A percentile compares a stretch with the other conserved stretches of the same genome.
phyloP scores from a whole-genome alignment of 169 alveolate genomes.

The Cryptosporidium parvum region DNA sequence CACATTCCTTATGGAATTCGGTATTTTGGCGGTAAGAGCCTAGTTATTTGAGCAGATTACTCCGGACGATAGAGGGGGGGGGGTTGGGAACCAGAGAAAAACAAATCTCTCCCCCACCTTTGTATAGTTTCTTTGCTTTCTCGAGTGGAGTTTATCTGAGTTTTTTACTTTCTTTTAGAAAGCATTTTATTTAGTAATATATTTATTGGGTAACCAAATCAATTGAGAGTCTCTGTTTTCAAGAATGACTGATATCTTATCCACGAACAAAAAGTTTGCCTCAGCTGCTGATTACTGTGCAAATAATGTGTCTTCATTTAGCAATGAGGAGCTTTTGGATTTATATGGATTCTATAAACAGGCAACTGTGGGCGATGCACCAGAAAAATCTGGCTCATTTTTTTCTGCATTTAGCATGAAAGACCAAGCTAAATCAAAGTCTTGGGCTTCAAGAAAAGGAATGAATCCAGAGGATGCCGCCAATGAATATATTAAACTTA shows the following conservation, averaged over 20 bases:
- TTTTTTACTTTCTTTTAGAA: neutral
- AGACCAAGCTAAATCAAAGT: constrained; percentile 88
- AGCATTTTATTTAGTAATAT: neutral
- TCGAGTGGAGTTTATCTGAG: neutral
- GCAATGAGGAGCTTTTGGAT: constrained; percentile 81
- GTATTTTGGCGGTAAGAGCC: neutral
- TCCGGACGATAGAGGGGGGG: neutral
- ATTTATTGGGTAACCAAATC: neutral
- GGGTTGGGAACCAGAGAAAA: neutral
- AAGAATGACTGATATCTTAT: constrained; percentile 43
- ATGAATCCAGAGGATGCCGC: constrained; percentile 83
- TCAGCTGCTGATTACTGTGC: constrained; percentile 65
- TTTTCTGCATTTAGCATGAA: constrained; percentile 86
- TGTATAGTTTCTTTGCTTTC: neutral
- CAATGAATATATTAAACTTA: constrained; percentile 81
- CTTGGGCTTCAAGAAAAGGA: constrained; percentile 86
- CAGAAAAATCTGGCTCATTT: constrained; percentile 75
- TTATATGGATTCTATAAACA: constrained; percentile 86
- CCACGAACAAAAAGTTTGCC: constrained; percentile 46
- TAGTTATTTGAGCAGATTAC: neutral
- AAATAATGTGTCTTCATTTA: constrained; percentile 55
- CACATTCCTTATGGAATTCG: too few species aligned
- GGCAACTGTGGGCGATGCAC: constrained; percentile 88
- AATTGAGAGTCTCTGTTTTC: neutral
- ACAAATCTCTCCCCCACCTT: neutral